Evolutionary conservation across 805 yeast genomes (phyloP).

Genomic region (Lachancea quebecensis): DNA sequence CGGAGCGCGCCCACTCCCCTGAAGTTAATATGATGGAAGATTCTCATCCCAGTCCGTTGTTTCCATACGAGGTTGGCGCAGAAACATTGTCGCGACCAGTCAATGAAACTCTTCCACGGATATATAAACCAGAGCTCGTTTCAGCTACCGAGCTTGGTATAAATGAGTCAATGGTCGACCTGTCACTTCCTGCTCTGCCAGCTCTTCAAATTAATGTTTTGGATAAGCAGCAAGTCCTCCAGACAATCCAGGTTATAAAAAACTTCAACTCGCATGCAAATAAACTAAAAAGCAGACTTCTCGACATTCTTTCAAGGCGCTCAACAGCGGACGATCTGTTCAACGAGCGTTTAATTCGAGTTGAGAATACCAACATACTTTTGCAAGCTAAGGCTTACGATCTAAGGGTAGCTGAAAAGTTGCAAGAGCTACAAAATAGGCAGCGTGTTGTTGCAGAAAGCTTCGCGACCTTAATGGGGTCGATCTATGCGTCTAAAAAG

Average conservation of each 20-base stretch:
- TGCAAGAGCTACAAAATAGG: slow-evolving; percentile 21
- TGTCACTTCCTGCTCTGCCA: slow-evolving; percentile 18
- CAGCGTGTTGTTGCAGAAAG: slow-evolving; percentile 21
- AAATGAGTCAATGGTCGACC: slow-evolving; percentile 9
- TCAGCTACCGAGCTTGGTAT: slow-evolving; percentile 13
- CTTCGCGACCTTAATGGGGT: slow-evolving; percentile 13
- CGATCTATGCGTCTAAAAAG: slow-evolving; percentile 1
- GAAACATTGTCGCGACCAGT: slow-evolving; percentile 25
- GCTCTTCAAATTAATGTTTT: slow-evolving; percentile 13
- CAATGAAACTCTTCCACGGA: slow-evolving; percentile 22
- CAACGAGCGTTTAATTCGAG: slow-evolving; percentile 15
- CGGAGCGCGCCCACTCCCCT: slow-evolving; percentile 1
- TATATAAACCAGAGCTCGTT: slow-evolving; percentile 19
- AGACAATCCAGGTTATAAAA: slow-evolving; percentile 14
- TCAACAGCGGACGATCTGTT: slow-evolving; percentile 16
- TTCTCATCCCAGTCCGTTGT: not conserved
- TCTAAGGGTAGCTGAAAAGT: slow-evolving; percentile 15
- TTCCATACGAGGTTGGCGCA: slow-evolving; percentile 2
- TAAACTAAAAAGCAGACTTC: slow-evolving; percentile 14
- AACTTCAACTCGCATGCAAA: slow-evolving; percentile 16
- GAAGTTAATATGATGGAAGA: slow-evolving; percentile 5
- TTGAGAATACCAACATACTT: slow-evolving; percentile 19
- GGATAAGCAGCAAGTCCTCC: slow-evolving; percentile 16
- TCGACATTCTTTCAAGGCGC: slow-evolving; percentile 14
- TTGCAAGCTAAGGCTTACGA: slow-evolving; percentile 17